Evolutionary conservation across 495 filamentous ascomycete genomes (phyloP), one percentile per base, ranked within the genome.

Genomic region (Podospora anserina): DNA sequence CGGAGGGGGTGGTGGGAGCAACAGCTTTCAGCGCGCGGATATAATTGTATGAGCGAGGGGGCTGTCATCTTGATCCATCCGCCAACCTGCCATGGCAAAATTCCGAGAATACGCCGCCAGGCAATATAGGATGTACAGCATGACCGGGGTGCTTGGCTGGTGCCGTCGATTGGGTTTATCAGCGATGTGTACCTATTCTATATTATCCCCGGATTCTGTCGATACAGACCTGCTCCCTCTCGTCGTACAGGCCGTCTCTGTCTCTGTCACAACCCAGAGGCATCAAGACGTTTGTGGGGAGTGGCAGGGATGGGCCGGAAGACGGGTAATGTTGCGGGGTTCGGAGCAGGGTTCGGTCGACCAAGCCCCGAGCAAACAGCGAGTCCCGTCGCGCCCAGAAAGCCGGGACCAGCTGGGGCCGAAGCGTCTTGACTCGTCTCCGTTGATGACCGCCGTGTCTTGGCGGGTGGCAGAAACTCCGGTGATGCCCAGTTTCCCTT

Each of bases 71-170:
- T 44, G 32, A 34, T 44, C 23, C 59, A 18, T 61, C 26, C 16
- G 27, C 19, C 61, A 39, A 20, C 34, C 23, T 19, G 55, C 23
- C 23, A 26, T 26, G n/a, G 55, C 6, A 26, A 72, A 70, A 69
- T 69, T 72, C 70, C 70, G 70, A 69, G 65, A 72, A 72, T 69
- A 54, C 67, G 16, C 70, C 70, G 70, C 65, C 59, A 55, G n/a
- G 54, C 58, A 65, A 67, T 64, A 61, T 69, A 60, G 15, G 59
- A 34, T 26, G 56, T 28, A 26, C 18, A 19, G 20, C 23, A 61
- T 44, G 16, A 27, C 59, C 54, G 15, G 27, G 27, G 55, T 63
- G 59, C 7, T 60, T 59, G 20, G 13, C 55, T 58, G n/a, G n/a
- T 26, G 55, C 5, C 11, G 9, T 26, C 55, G 15, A 58, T 26